Conservation (phyloP, 2,329 filamentous ascomycete species). For the Colletotrichum kahawae region DNA sequence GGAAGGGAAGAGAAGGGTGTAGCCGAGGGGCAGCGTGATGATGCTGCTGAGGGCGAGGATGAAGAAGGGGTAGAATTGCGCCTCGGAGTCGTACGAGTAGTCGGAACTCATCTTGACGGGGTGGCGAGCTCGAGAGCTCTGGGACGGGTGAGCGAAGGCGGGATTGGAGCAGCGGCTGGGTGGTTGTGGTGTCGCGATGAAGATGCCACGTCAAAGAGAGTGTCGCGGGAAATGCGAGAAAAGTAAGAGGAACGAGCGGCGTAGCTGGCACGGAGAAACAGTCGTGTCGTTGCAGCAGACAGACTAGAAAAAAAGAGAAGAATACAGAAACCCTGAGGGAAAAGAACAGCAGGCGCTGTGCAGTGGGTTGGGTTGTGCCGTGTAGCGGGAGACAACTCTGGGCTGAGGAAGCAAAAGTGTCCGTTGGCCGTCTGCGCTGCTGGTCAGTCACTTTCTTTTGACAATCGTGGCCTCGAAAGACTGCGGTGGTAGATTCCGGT, state of each 20-base stretch:
- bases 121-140: constrained; percentile 35
- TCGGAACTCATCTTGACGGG: constrained; percentile 80
- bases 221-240: not conserved
- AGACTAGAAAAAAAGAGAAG: not conserved
- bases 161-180: not conserved
- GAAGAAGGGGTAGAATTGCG: constrained; percentile 99
- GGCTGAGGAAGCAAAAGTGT: not conserved
- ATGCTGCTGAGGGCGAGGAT: constrained; percentile 88
- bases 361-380: not conserved
- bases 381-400: not conserved
- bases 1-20: constrained; percentile 81
- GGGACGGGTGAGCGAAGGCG: not conserved
- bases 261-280: not conserved
- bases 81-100: constrained; percentile 98
- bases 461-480: constrained; percentile 42
- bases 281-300: not conserved
- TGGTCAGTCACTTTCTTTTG: constrained; percentile 19
- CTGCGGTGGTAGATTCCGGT: constrained; percentile 1
- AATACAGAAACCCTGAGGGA: not conserved
- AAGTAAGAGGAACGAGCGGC: not conserved
- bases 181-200: not conserved
- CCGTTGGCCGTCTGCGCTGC: not conserved
- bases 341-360: not conserved
- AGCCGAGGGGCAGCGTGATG: constrained; percentile 88
- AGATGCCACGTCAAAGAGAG: constrained; percentile 1